Base-by-base conservation (phyloP, 371 early-diverging fungal genomes). In the Mortierella sp. region DNA sequence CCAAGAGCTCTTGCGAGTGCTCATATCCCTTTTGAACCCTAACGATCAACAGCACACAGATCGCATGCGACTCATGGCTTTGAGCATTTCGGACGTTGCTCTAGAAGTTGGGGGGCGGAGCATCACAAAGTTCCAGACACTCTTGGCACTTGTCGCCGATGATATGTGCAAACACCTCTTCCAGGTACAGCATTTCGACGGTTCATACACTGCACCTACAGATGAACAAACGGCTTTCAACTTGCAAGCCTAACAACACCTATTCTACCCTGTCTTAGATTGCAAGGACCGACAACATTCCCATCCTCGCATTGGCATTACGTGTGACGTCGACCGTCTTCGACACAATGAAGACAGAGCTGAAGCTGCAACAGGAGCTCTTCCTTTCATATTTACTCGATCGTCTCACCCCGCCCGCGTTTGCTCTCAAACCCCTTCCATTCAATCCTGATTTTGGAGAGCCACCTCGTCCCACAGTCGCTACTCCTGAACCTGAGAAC, bases 41-140 rank as follows among this genome's bases (percentile, higher is more conserved):
- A 89, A 90, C 34, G 94, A 96, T 67, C 86, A 91, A 60, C 91
- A 92, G 50, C 95, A 97, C 72, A 96, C 96, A 0, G 97, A 98
- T 69, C 90, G 96, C 0, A 93, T 97, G 90, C 88, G 97, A 12
- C 71, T 94, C 46, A 87, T 97, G 82, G 94, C 96, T 4, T 83
- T 98, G 19, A 84, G 88, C 60, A 88, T 92, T 25, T 79, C 92
- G 51, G 88, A 90, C 59, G 88, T 89, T 0, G 95, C 92, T 1
- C 83, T 97, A 58, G 95, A 95, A 80, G 89, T 90, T 5, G 94
- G 92, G 13, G 96, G 98, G 28, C 76, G 70, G 27, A 91, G 91
- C 13, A 88, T 98, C 49, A 85, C 90, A 3, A 86, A 85, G 28
- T 92, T 91, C 57, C 84, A 88, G 22, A 67, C 81, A 2, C 85